Base-by-base conservation (phyloP, 148 eudicot species). In the Chenopodium album region DNA sequence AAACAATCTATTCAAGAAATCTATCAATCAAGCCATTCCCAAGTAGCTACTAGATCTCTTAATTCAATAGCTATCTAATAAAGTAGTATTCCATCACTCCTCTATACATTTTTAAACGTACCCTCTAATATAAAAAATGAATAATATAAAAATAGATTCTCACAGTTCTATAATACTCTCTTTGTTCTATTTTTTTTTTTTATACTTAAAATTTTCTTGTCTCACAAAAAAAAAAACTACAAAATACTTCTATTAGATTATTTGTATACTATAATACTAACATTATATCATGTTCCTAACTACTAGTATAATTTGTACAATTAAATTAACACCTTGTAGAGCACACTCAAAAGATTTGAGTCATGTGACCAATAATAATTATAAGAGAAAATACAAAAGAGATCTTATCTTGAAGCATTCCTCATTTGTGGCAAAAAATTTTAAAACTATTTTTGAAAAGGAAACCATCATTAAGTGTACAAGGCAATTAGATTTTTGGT, bases 351-450 rank as follows among this genome's bases (percentile, higher is more conserved):
- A 62, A 62, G 28, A 62, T 62, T 20, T 62, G 26, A 62, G 44
- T 41, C 44, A 41, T 41, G 44, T 41, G 44, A 41, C 44, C 44
- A 41, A 41, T 41, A 41, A 41, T 41, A 41, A 41, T 41, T 41
- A 41, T 5, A 41, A 41, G 44, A 37, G 4, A 41, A 41, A 41
- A 41, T 0, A 5, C 1, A 20, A 68, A 59, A 63, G 46, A 76
- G 76, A 82, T 75, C 78, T 63, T 63, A 82, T 85, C 85, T 79
- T 76, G 50, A 48, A 34, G 70, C 34, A 64, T 77, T 78, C 22
- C 80, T 34, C 41, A 78, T 1, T 20, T 66, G 59, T 78, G 62
- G 59, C 60, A 44, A 17, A 31, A 32, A 59, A 19, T 1, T 4
- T 10, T 16, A 12, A 16, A 60, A 44, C 4, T 17, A 7, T 16